Evolutionary conservation across 768 basidiomycete genomes (phyloP), one percentile per base, ranked within the genome.

Genomic region (Gymnopilus dilepis): DNA sequence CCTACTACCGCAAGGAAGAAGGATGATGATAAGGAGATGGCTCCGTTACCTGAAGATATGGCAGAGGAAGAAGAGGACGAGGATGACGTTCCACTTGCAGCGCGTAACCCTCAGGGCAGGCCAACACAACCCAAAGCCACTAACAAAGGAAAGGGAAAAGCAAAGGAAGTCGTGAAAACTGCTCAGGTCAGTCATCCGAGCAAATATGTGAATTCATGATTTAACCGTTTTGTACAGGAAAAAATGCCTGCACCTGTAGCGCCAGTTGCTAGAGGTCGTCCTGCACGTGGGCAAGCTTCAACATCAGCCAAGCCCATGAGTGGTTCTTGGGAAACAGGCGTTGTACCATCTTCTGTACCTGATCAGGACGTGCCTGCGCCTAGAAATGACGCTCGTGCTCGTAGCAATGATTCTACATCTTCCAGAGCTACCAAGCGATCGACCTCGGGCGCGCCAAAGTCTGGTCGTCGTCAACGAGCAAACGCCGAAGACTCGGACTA

Each of bases 271-370:
- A n/a, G n/a, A n/a, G n/a, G n/a, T n/a, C n/a, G n/a, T 38, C 0
- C 54, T 15, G n/a, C 58, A 41, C n/a, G 17, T 38, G 19, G 43
- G 19, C 55, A 67, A 64, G 42, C 61, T 34, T 31, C 33, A 13
- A 13, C 12, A 24, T 34, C 54, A 9, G 28, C 37, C 22, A 63
- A 56, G 31, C 30, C 38, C 30, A 53, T 57, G 12, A 61, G 51
- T 26, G 64, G 56, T n/a, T 77, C 76, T n/a, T 73, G 69, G 70
- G 79, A 81, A 59, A 68, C 59, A 47, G 69, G 67, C 8, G 74
- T 80, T 56, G 72, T 88, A 12, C 87, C 87, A 6, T 88, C 87
- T 0, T 90, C 88, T 17, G 74, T 84, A 43, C 86, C 87, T 3
- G 81, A 83, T 38, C 83, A 88, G 68, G 84, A 86, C 61, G 53